Evolutionary conservation across 2,329 filamentous ascomycete genomes (phyloP).

Genomic region (Xylogone sp.): DNA sequence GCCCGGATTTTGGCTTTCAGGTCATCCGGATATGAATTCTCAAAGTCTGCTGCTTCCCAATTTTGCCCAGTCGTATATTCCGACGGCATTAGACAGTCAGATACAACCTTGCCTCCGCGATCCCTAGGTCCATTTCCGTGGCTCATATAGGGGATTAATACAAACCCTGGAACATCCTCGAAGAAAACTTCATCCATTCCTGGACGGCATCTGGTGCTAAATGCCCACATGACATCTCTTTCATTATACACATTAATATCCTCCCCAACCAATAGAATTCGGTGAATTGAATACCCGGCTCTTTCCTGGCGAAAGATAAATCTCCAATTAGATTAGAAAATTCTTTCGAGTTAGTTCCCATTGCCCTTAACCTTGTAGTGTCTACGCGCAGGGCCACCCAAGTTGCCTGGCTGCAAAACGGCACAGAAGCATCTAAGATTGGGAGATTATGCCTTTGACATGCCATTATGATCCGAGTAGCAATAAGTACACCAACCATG

Average conservation of each 20-base stretch:
- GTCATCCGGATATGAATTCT: slow-evolving; percentile 33
- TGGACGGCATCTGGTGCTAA: slow-evolving; percentile 42
- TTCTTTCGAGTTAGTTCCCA: slow-evolving; percentile 43
- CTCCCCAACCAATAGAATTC: slow-evolving; percentile 42
- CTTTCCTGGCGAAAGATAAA: slow-evolving; percentile 38
- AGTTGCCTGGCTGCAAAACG: slow-evolving; percentile 43
- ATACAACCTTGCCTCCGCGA: slow-evolving; percentile 42
- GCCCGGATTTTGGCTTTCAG: slow-evolving; percentile 34
- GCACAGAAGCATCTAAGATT: slow-evolving; percentile 38
- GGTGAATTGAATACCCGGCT: slow-evolving; percentile 38
- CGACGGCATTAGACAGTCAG: slow-evolving; percentile 36
- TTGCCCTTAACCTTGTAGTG: slow-evolving; percentile 48
- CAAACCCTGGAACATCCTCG: slow-evolving; percentile 39
- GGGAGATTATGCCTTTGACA: slow-evolving; percentile 35
- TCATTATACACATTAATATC: slow-evolving; percentile 44
- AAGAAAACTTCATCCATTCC: slow-evolving; percentile 39
- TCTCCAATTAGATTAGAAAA: slow-evolving; percentile 39
- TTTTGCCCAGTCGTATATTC: slow-evolving; percentile 36
- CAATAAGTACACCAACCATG: slow-evolving; percentile 37
- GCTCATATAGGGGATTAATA: slow-evolving; percentile 43
- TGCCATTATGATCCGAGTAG: slow-evolving; percentile 37
- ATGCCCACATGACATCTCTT: slow-evolving; percentile 46
- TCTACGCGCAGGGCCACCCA: slow-evolving; percentile 54
- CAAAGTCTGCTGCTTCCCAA: slow-evolving; percentile 30
- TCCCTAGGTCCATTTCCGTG: slow-evolving; percentile 33